phyloP scores from a whole-genome alignment of 345 rosid species.

The Cochlearia excelsa region DNA sequence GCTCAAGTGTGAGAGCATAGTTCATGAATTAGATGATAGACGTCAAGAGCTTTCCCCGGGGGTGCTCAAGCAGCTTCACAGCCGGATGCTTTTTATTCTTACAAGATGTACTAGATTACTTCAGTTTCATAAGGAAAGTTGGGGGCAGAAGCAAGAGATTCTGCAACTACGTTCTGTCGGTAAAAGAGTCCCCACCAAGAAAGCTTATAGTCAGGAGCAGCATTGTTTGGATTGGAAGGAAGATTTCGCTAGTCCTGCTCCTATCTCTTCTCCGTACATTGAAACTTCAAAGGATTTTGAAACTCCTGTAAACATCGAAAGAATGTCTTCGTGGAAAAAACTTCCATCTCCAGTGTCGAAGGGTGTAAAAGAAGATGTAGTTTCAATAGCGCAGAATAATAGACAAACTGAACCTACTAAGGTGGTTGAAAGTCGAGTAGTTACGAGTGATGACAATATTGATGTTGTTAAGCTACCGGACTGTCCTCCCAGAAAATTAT shows the following conservation, averaged over 20 bases:
- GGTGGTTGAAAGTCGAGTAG: slow-evolving; percentile 33
- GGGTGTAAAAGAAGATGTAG: slow-evolving; percentile 44
- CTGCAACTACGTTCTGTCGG: slow-evolving; percentile 65
- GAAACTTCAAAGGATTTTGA: slow-evolving; percentile 48
- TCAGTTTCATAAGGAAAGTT: slow-evolving; percentile 96
- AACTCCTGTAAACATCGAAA: slow-evolving; percentile 54
- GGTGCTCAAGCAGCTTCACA: slow-evolving; percentile 73
- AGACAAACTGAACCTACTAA: slow-evolving; percentile 43
- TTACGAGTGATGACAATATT: slow-evolving; percentile 42
- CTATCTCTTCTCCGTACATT: slow-evolving; percentile 34
- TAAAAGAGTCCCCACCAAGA: slow-evolving; percentile 57
- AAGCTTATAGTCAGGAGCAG: slow-evolving; percentile 93
- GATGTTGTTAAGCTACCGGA: slow-evolving; percentile 42
- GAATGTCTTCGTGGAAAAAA: slow-evolving; percentile 84
- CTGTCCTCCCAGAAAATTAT: slow-evolving; percentile 43
- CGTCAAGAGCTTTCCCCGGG: slow-evolving; percentile 91
- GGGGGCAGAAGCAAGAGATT: slow-evolving; percentile 59
- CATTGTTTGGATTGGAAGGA: slow-evolving; percentile 63
- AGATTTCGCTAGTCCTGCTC: slow-evolving; percentile 42
- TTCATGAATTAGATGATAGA: slow-evolving; percentile 86
- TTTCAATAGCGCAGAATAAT: slow-evolving; percentile 46
- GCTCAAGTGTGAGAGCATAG: slow-evolving; percentile 94
- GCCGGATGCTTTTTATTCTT: slow-evolving; percentile 84
- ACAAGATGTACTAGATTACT: slow-evolving; percentile 87
- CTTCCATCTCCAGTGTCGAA: slow-evolving; percentile 69